Conservation (phyloP, 2,329 filamentous ascomycete species). For the Epichloe sp. region DNA sequence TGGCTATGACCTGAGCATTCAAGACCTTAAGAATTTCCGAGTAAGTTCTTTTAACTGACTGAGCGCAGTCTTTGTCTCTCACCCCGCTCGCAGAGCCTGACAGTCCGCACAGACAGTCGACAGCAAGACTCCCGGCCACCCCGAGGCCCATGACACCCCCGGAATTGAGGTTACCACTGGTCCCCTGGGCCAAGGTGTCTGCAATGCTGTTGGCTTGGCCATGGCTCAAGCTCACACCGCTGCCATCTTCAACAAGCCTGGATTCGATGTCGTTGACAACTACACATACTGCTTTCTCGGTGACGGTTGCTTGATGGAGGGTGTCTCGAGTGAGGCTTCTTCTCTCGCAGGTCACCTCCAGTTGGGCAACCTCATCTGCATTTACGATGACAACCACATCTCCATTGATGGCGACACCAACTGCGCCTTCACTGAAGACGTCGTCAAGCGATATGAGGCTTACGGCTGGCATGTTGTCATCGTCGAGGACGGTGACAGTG, state of each 20-base stretch:
- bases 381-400: conserved; percentile 99
- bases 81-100: neutral
- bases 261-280: conserved; percentile 85
- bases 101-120: conserved; percentile 30
- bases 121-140: conserved; percentile 86
- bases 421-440: conserved; percentile 93
- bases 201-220: conserved; percentile 94
- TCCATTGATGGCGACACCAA: conserved; percentile 91
- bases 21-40: conserved; percentile 94
- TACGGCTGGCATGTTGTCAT: conserved; percentile 90
- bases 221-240: conserved; percentile 89
- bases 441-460: conserved; percentile 83
- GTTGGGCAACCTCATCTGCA: conserved; percentile 90
- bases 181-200: conserved; percentile 92
- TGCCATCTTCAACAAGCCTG: conserved; percentile 92
- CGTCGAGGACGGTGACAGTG: conserved; percentile 78
- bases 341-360: conserved; percentile 92
- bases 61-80: neutral
- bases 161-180: conserved; percentile 97
- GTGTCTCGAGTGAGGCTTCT: conserved; percentile 83
- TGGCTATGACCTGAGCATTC: conserved; percentile 73
- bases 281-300: conserved; percentile 95
- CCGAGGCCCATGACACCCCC: conserved; percentile 86
- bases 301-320: conserved; percentile 98
- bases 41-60: conserved; percentile 40